Conservation (phyloP, 192 early-diverging fungal genomes). For the Diversispora epigaea region DNA sequence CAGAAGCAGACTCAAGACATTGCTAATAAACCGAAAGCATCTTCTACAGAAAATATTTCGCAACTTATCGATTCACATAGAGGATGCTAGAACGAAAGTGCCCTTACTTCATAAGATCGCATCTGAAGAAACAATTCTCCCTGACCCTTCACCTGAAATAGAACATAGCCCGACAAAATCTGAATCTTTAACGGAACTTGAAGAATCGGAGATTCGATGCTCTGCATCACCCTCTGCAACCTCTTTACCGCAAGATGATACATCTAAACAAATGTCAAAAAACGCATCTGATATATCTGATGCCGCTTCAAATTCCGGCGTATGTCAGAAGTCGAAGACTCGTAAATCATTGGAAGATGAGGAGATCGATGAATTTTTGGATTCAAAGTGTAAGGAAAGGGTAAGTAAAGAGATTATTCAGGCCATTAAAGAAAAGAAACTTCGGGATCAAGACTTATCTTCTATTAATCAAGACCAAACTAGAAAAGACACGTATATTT, state of each 20-base stretch:
- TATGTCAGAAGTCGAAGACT: background rate
- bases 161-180: conserved; percentile 9
- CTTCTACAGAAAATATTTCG: conserved; percentile 16
- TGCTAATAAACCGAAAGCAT: conserved; percentile 11
- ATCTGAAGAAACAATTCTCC: background rate
- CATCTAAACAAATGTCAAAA: conserved; percentile 7
- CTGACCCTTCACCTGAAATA: conserved; percentile 14
- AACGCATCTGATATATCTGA: conserved; percentile 26
- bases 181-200: conserved; percentile 22
- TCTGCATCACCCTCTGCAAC: conserved; percentile 23
- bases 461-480: no score
- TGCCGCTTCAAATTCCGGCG: conserved; percentile 11
- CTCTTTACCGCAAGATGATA: conserved; percentile 22
- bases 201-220: conserved; percentile 26
- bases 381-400: background rate
- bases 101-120: no score
- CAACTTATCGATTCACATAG: background rate
- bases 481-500: no score
- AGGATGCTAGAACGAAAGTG: no score
- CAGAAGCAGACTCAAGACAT: background rate
- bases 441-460: no score
- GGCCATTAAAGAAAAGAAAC: background rate
- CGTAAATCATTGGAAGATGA: conserved; percentile 22
- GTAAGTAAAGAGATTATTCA: conserved; percentile 3
- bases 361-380: background rate